phyloP scores from a whole-genome alignment of 345 rosid species.

The Streptanthus diversifolius region DNA sequence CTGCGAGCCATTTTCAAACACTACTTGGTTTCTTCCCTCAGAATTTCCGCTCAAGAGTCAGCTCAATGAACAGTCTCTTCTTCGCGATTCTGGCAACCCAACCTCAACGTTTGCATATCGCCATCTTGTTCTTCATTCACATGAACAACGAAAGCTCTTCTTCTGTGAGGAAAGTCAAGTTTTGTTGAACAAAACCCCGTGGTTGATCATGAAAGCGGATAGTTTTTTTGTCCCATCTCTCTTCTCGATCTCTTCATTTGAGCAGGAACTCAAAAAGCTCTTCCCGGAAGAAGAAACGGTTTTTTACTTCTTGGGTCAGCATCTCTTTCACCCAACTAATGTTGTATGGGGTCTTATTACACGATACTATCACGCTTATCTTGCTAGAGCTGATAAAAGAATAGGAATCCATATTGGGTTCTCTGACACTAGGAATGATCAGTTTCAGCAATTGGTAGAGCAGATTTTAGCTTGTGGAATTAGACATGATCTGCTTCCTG shows the following conservation, averaged over 20 bases:
- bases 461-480: slow-evolving; percentile 34
- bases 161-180: slow-evolving; percentile 29
- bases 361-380: slow-evolving; percentile 24
- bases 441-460: slow-evolving; percentile 16
- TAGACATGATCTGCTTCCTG: slow-evolving; percentile 34
- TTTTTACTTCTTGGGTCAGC: slow-evolving; percentile 38
- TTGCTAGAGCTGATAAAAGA: slow-evolving; percentile 33
- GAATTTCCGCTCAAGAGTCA: slow-evolving; percentile 28
- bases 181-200: neutral
- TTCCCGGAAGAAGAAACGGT: slow-evolving; percentile 34
- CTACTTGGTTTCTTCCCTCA: slow-evolving; percentile 33
- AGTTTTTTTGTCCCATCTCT: slow-evolving; percentile 30
- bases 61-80: slow-evolving; percentile 6
- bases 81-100: slow-evolving; percentile 21
- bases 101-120: slow-evolving; percentile 19
- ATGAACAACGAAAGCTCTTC: slow-evolving; percentile 32
- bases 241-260: slow-evolving; percentile 21
- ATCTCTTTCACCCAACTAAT: slow-evolving; percentile 40
- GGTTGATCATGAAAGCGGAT: slow-evolving; percentile 34
- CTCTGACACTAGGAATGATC: slow-evolving; percentile 11
- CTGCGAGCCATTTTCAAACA: slow-evolving; percentile 39
- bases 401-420: slow-evolving; percentile 33
- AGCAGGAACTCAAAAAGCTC: slow-evolving; percentile 23
- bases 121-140: slow-evolving; percentile 26
- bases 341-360: slow-evolving; percentile 41